Percentiles rank a stretch among this genome's conserved stretches.
These are phyloP conservation scores for Trebouxiophyceae sp. DNA, from an alignment of 163 green algal species.

Conservation along the genomic window DNA sequence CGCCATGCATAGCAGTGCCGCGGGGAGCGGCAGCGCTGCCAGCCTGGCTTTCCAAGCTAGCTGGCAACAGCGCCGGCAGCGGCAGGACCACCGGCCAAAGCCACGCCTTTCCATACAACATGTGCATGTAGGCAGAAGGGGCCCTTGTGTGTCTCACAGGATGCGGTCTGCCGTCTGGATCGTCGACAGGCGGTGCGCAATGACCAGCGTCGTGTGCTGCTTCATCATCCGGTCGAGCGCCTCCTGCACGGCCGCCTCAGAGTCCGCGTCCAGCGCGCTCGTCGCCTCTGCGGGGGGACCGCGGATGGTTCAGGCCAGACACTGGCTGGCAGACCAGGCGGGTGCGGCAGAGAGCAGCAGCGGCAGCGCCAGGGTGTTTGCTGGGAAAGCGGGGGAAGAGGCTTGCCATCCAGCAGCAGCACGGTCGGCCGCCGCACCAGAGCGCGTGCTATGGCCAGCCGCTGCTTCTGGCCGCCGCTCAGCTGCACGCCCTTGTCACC, in stretches of 20 bases:
- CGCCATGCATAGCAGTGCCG: no score
- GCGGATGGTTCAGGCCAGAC: no score
- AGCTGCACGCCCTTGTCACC: conserved; percentile 78
- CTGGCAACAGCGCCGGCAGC: no score
- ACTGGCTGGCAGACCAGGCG: not conserved
- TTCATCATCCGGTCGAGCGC: conserved; percentile 37
- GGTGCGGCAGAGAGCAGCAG: not conserved
- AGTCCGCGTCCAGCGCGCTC: conserved; percentile 61
- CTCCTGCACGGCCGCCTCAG: conserved; percentile 50
- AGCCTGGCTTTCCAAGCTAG: no score
- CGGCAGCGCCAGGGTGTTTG: not conserved
- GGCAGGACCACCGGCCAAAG: no score
- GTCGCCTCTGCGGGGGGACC: conserved; percentile 43
- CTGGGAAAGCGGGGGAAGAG: no score
- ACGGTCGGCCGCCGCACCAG: conserved; percentile 40
- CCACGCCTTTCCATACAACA: no score
- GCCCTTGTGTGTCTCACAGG: conserved; percentile 17
- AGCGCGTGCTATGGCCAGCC: conserved; percentile 55
- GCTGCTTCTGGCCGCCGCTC: conserved; percentile 59
- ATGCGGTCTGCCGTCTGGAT: conserved; percentile 55
- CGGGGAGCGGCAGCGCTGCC: no score
- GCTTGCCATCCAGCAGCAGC: conserved; percentile 44
- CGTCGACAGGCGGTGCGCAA: conserved; percentile 68
- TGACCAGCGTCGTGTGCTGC: conserved; percentile 63
- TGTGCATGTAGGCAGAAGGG: no score